These are phyloP conservation scores for Diplodia scrobiculata DNA, from an alignment of 2,329 filamentous ascomycete species.

Conservation along the genomic window DNA sequence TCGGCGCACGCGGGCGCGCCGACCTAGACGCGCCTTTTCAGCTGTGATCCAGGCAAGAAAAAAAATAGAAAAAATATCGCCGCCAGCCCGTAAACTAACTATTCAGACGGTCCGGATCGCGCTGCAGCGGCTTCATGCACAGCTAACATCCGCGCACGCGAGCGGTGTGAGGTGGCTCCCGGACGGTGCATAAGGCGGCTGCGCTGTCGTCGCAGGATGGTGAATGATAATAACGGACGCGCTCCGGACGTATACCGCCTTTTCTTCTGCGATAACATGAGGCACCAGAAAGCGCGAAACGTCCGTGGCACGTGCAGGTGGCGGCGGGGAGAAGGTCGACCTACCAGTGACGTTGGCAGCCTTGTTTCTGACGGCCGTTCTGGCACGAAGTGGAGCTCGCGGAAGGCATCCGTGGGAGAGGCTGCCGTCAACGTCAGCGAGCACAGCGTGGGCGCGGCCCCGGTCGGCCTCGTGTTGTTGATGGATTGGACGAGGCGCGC, in stretches of 20 bases:
- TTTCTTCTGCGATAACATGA: slow-evolving; percentile 18
- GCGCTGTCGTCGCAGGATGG: slow-evolving; percentile 19
- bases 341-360: slow-evolving; percentile 25
- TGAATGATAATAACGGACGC: slow-evolving; percentile 3
- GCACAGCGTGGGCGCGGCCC: slow-evolving; percentile 20
- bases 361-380: slow-evolving; percentile 20
- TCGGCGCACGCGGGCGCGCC: slow-evolving; percentile 18
- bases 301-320: slow-evolving; percentile 23
- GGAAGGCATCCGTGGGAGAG: slow-evolving; percentile 9
- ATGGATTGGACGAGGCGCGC: slow-evolving; percentile 28
- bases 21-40: slow-evolving; percentile 24
- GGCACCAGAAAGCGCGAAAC: slow-evolving; percentile 27
- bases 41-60: slow-evolving; percentile 21
- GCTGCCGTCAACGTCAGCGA: slow-evolving; percentile 16
- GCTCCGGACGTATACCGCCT: slow-evolving; percentile 23
- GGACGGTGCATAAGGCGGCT: slow-evolving; percentile 24
- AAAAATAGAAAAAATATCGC: slow-evolving; percentile 14
- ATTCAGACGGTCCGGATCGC: slow-evolving; percentile 23
- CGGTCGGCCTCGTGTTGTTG: slow-evolving; percentile 28
- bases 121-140: slow-evolving; percentile 25
- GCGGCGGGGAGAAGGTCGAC: neutral
- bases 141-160: slow-evolving; percentile 18
- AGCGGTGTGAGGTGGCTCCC: slow-evolving; percentile 27
- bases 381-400: slow-evolving; percentile 18
- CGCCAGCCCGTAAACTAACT: slow-evolving; percentile 22